Percentiles rank a stretch among this genome's conserved stretches.
Conservation (phyloP, 805 yeast species). For the Barnettozyma pratensis region DNA sequence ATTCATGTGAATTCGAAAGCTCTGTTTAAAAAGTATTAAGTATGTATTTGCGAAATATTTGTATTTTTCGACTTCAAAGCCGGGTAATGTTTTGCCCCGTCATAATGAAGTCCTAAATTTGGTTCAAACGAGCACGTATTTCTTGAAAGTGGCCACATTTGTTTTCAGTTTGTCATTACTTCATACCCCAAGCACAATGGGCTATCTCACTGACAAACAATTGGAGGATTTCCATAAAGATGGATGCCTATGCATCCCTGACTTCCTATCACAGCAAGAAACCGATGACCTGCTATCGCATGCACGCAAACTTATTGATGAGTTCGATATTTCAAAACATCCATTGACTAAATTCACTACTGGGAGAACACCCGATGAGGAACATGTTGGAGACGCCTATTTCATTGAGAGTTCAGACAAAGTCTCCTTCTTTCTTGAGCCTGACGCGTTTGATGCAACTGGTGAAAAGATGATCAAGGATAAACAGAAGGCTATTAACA, state of each 20-base stretch:
- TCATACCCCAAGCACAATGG: not conserved
- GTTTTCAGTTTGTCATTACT: no score
- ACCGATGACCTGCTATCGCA: constrained; percentile 36
- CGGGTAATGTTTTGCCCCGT: no score
- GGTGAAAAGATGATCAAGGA: constrained; percentile 47
- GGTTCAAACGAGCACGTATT: no score
- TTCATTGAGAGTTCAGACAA: constrained; percentile 67
- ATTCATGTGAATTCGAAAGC: no score
- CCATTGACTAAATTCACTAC: constrained; percentile 72
- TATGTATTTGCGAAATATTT: no score
- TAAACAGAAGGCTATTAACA: constrained; percentile 57
- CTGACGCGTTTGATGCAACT: constrained; percentile 52
- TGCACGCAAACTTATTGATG: constrained; percentile 39
- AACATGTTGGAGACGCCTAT: constrained; percentile 70
- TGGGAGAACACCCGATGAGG: constrained; percentile 33
- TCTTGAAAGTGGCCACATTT: no score
- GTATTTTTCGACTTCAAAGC: no score
- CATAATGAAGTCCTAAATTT: no score
- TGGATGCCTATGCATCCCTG: constrained; percentile 59
- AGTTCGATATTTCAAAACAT: constrained; percentile 50
- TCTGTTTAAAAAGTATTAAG: no score
- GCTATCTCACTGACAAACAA: constrained; percentile 39
- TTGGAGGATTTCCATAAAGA: constrained; percentile 42
- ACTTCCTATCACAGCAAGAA: constrained; percentile 42
- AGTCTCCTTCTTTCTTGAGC: constrained; percentile 64